A percentile compares a stretch with the other conserved stretches of the same genome.
phyloP scores from a whole-genome alignment of 441 rosid genomes.

The Biscutella laevigata region DNA sequence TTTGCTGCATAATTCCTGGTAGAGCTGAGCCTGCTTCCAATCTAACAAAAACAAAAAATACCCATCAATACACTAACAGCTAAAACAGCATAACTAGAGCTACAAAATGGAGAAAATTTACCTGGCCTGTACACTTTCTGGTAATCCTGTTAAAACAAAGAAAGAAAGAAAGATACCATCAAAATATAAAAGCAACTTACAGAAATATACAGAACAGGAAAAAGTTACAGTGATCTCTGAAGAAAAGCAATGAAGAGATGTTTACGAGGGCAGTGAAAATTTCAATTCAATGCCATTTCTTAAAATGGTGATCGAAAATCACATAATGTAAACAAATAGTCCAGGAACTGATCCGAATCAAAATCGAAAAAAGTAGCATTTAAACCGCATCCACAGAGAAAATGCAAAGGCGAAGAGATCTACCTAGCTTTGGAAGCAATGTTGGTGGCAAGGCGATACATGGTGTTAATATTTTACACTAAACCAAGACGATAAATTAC shows the following conservation, averaged over 20 bases:
- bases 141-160: conserved; percentile 41
- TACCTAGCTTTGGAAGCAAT: conserved; percentile 78
- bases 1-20: conserved; percentile 71
- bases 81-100: neutral
- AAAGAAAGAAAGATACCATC: neutral
- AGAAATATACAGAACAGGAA: neutral
- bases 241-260: neutral
- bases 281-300: neutral
- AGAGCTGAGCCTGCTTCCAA: conserved; percentile 60
- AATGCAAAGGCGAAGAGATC: conserved; percentile 9
- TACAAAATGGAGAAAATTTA: neutral
- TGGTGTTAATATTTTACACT: conserved; percentile 20
- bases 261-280: neutral
- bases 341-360: neutral
- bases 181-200: neutral
- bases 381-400: neutral
- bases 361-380: neutral
- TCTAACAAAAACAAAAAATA: conserved; percentile 25
- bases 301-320: neutral
- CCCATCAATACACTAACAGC: neutral
- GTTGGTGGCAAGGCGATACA: conserved; percentile 68
- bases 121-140: conserved; percentile 47
- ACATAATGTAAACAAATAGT: too few species aligned
- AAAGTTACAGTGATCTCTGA: neutral
- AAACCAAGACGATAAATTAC: neutral